These are phyloP conservation scores for Zarea fungicola DNA, from an alignment of 2,329 filamentous ascomycete genomes.

Conservation along the genomic window DNA sequence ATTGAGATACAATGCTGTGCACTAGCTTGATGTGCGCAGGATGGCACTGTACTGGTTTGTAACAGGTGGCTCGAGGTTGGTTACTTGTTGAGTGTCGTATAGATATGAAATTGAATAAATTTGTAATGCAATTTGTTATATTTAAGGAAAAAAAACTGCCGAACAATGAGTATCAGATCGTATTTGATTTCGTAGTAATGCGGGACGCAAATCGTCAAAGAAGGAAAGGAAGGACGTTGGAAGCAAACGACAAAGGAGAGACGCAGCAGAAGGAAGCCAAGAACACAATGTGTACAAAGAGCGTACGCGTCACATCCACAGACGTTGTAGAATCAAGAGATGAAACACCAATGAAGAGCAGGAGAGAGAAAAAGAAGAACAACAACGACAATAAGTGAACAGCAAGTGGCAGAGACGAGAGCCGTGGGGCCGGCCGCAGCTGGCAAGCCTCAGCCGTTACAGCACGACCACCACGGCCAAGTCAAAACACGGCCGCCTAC, in stretches of 20 bases:
- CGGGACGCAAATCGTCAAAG: not conserved
- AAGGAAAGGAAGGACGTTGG: not conserved
- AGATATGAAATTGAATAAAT: too few species aligned
- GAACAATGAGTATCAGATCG: too few species aligned
- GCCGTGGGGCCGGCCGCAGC: not conserved
- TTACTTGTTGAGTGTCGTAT: too few species aligned
- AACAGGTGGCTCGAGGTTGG: not conserved
- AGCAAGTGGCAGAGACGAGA: slow-evolving; percentile 9
- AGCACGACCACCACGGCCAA: not conserved
- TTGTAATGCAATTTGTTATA: not conserved
- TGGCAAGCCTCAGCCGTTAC: not conserved
- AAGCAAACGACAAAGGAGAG: not conserved
- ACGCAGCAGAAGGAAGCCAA: not conserved
- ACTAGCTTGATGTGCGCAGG: too few species aligned
- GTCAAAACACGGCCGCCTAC: not conserved
- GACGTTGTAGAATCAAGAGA: not conserved
- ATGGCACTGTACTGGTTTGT: slow-evolving; percentile 1
- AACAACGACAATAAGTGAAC: slow-evolving; percentile 8
- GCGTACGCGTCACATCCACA: slow-evolving; percentile 6
- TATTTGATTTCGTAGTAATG: slow-evolving; percentile 9
- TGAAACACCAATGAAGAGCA: not conserved
- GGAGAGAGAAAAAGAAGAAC: not conserved
- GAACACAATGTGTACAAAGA: slow-evolving; percentile 6
- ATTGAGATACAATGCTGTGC: too few species aligned
- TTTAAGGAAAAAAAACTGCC: not conserved